phyloP scores from a whole-genome alignment of 164 flowering plant species.

The Kalanchoe fedtschenkoi region DNA sequence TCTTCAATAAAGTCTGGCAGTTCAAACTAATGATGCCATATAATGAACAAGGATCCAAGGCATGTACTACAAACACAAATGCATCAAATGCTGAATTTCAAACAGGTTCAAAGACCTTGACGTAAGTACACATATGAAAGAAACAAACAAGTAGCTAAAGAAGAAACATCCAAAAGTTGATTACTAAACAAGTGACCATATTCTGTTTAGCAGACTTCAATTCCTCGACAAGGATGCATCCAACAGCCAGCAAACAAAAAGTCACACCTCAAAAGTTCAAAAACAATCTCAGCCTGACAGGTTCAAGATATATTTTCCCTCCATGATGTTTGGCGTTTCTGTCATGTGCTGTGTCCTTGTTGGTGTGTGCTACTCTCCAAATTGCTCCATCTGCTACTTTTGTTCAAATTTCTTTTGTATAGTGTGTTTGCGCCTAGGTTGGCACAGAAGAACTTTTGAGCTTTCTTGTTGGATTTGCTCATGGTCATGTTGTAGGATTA shows the following conservation, averaged over 20 bases:
- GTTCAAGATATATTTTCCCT: background rate
- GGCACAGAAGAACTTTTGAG: no score
- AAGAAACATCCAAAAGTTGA: background rate
- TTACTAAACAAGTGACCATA: background rate
- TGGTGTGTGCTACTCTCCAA: background rate
- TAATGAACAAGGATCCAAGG: background rate
- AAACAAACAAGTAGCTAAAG: background rate
- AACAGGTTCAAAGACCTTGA: background rate
- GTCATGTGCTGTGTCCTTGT: background rate
- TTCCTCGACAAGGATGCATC: background rate
- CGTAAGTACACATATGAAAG: background rate
- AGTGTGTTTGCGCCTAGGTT: no score
- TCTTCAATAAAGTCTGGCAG: background rate
- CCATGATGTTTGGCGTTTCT: background rate
- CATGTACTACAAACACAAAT: no score
- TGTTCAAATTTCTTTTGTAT: no score
- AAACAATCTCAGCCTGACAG: background rate
- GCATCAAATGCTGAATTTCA: background rate
- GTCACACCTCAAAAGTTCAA: background rate
- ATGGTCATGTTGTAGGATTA: no score
- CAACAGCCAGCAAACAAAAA: background rate
- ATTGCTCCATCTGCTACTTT: no score
- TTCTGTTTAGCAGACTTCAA: background rate
- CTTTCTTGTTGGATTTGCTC: no score
- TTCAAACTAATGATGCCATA: background rate